Percentiles rank a stretch among this genome's conserved stretches.
phyloP scores from a whole-genome alignment of 2,329 filamentous ascomycete genomes.

The Alternaria incomplexa region DNA sequence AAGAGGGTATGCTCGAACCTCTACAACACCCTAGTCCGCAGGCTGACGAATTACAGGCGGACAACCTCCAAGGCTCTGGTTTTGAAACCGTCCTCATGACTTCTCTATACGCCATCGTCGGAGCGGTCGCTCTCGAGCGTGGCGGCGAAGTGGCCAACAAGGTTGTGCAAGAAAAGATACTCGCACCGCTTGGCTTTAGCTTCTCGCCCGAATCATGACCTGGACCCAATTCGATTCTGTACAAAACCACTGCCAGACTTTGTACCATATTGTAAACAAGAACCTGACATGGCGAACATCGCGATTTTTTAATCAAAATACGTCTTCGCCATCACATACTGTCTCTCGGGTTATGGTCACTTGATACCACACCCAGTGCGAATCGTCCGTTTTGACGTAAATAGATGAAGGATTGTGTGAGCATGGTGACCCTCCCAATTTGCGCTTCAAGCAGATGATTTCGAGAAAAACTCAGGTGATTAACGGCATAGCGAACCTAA shows the following conservation, averaged over 20 bases:
- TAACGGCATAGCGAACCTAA: background rate
- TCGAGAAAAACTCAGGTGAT: background rate
- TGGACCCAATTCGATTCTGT: slow-evolving; percentile 7
- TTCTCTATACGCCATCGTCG: slow-evolving; percentile 83
- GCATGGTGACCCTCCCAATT: background rate
- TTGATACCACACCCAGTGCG: background rate
- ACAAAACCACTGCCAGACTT: slow-evolving; percentile 7
- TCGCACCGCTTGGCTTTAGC: slow-evolving; percentile 56
- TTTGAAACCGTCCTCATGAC: slow-evolving; percentile 75
- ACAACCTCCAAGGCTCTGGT: slow-evolving; percentile 75
- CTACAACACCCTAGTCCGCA: no score
- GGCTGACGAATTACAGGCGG: slow-evolving; percentile 53
- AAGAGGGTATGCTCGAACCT: slow-evolving; percentile 66
- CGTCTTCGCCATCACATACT: background rate
- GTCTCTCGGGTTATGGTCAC: background rate
- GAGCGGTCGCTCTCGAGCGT: slow-evolving; percentile 86
- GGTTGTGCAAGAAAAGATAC: slow-evolving; percentile 77
- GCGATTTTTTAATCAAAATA: background rate
- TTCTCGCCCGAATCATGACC: slow-evolving; percentile 26
- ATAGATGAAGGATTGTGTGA: background rate
- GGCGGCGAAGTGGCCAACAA: slow-evolving; percentile 79
- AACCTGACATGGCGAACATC: slow-evolving; percentile 6
- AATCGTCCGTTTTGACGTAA: background rate
- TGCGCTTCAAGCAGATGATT: background rate
- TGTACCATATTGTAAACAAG: slow-evolving; percentile 19